A percentile compares a stretch with the other conserved stretches of the same genome.
phyloP scores from a whole-genome alignment of 306 rosid species.

The Lablab purpureus region DNA sequence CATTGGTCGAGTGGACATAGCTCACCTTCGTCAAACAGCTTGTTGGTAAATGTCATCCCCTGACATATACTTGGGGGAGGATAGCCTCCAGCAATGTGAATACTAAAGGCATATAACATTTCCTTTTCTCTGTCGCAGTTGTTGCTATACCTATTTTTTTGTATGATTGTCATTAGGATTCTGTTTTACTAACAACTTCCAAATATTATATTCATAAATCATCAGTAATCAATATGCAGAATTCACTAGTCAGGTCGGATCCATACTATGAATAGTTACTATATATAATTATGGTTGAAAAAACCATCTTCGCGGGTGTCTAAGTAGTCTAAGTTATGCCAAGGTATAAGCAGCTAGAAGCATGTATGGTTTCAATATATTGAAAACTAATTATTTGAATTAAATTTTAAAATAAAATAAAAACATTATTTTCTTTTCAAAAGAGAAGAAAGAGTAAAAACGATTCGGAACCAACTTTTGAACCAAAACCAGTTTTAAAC shows the following conservation, averaged over 20 bases:
- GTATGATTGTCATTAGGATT: conserved; percentile 33
- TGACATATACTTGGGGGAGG: conserved; percentile 48
- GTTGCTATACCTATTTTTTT: conserved; percentile 35
- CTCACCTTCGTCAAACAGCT: conserved; percentile 91
- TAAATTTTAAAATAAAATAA: neutral
- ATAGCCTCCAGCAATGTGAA: conserved; percentile 45
- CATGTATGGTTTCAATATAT: neutral
- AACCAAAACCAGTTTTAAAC: neutral
- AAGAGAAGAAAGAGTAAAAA: neutral
- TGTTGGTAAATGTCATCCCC: conserved; percentile 72
- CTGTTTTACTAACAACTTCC: conserved; percentile 38
- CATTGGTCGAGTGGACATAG: conserved; percentile 88
- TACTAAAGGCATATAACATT: conserved; percentile 32
- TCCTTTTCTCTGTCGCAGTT: conserved; percentile 2
- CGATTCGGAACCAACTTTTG: neutral
- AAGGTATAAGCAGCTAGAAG: neutral
- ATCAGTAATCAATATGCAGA: conserved; percentile 36
- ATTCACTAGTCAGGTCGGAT: conserved; percentile 29
- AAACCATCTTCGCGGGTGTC: conserved; percentile 1
- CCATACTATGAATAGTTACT: conserved; percentile 28
- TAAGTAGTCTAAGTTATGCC: neutral
- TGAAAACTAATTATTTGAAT: neutral
- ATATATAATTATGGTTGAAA: conserved; percentile 22
- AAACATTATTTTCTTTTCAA: neutral
- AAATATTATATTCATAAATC: conserved; percentile 30